phyloP scores from a whole-genome alignment of 805 yeast genomes.

The Candida sithepensis region DNA sequence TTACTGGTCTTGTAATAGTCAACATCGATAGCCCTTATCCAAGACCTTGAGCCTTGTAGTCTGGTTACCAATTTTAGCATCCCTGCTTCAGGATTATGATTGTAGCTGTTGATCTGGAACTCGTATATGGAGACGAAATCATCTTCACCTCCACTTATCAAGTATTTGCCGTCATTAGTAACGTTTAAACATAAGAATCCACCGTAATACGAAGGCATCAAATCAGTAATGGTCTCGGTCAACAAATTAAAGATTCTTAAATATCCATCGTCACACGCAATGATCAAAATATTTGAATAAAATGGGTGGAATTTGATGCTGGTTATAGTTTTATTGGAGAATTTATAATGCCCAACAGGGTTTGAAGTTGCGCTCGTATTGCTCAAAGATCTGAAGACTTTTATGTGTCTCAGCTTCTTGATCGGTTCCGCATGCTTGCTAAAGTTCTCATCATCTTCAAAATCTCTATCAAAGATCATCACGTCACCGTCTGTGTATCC shows the following conservation, averaged over 20 bases:
- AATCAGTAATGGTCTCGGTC: conserved; percentile 43
- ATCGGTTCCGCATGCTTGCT: conserved; percentile 12
- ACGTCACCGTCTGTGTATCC: conserved; percentile 66
- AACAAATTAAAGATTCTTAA: conserved; percentile 52
- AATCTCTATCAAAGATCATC: conserved; percentile 45
- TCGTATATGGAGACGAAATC: conserved; percentile 46
- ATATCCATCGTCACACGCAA: conserved; percentile 66
- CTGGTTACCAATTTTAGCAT: conserved; percentile 27
- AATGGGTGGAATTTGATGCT: conserved; percentile 41
- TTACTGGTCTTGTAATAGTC: conserved; percentile 35
- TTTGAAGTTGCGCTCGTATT: conserved; percentile 15
- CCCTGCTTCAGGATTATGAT: conserved; percentile 12
- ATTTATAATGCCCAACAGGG: conserved; percentile 59
- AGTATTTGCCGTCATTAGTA: conserved; percentile 45
- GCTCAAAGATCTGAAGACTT: conserved; percentile 20
- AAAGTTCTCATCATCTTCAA: conserved; percentile 42
- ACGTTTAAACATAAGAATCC: conserved; percentile 51
- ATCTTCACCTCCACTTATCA: conserved; percentile 53
- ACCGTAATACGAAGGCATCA: conserved; percentile 62
- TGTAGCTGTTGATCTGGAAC: conserved; percentile 16
- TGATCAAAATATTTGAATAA: conserved; percentile 36
- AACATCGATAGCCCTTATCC: conserved; percentile 44
- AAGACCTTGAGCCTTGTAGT: conserved; percentile 48
- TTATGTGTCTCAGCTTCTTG: conserved; percentile 34
- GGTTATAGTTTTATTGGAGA: conserved; percentile 60